These are phyloP conservation scores for Trichomonas vaginalis DNA, from an alignment of 208 protist species.

Conservation along the genomic window DNA sequence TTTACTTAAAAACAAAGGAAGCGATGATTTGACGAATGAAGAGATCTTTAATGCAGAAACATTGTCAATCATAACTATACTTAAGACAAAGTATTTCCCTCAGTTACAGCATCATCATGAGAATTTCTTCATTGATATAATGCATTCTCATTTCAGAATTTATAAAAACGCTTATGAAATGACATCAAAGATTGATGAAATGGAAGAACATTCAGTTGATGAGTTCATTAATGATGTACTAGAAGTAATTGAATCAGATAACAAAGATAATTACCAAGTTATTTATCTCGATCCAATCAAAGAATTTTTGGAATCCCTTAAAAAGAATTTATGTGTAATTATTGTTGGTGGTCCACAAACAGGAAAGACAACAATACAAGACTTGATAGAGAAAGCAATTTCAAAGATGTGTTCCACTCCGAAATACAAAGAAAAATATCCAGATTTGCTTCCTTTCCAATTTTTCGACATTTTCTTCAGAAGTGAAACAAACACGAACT, in stretches of 20 bases:
- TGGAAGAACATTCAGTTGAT: not conserved
- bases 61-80: not conserved
- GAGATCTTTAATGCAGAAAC: not conserved
- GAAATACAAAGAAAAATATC: not conserved
- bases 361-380: not conserved
- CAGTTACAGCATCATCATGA: not conserved
- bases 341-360: not conserved
- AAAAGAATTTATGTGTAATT: not conserved
- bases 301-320: not conserved
- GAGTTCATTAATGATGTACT: not conserved
- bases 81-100: not conserved
- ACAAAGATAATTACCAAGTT: not conserved
- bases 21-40: not conserved
- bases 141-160: not conserved
- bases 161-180: not conserved
- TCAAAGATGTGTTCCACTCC: not conserved
- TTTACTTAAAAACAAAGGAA: not conserved
- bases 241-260: not conserved
- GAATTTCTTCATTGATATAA: not conserved
- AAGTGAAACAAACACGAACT: not conserved
- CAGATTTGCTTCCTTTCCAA: not conserved
- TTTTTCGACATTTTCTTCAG: not conserved
- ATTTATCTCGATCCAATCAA: not conserved
- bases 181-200: not conserved
- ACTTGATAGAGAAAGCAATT: not conserved